Percentiles rank a stretch among this genome's conserved stretches.
phyloP scores from a whole-genome alignment of 176 grass and related monocot species.

The Sorghum bicolor region DNA sequence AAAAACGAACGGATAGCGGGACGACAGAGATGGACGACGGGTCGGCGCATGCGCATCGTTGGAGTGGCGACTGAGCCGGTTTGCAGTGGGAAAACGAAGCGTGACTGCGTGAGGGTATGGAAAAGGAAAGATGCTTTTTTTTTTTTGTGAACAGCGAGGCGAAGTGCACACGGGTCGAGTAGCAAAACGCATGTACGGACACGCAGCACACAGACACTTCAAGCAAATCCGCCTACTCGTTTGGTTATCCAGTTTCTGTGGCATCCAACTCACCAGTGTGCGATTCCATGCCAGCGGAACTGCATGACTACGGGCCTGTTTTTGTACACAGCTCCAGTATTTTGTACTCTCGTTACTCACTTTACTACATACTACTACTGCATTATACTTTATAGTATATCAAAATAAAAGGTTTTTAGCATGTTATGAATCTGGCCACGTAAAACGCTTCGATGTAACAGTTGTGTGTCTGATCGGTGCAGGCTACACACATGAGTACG shows the following conservation, averaged over 20 bases:
- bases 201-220: neutral
- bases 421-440: no score
- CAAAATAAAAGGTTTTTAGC: no score
- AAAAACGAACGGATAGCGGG: neutral
- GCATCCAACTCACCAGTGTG: neutral
- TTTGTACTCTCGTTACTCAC: neutral
- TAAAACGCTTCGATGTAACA: no score
- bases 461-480: no score
- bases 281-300: neutral
- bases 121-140: neutral
- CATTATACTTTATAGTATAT: no score
- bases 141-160: neutral
- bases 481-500: no score
- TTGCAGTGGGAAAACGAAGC: neutral
- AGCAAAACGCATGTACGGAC: neutral
- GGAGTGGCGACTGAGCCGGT: neutral
- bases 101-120: no score
- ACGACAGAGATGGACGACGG: neutral
- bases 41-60: neutral
- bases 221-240: neutral
- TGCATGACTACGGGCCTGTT: no score
- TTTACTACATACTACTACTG: neutral
- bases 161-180: neutral
- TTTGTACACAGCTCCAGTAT: neutral
- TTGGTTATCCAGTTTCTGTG: neutral